A percentile compares a stretch with the other conserved stretches of the same genome.
These are phyloP conservation scores for Hortaea sp. DNA, from an alignment of 2,329 filamentous ascomycete species.

Conservation along the genomic window DNA sequence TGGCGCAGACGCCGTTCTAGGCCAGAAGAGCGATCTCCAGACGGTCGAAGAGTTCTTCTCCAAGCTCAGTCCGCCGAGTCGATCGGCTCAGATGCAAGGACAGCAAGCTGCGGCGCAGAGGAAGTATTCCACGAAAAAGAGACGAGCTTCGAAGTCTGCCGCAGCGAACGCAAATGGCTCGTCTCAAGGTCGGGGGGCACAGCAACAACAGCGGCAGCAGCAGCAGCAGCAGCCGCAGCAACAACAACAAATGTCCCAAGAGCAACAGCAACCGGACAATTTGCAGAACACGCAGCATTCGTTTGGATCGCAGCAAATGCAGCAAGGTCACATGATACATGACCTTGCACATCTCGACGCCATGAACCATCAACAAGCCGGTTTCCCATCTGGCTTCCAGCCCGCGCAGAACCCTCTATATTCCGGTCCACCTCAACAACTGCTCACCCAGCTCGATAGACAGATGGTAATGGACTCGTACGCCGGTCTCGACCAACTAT, in stretches of 20 bases:
- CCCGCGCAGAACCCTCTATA: slow-evolving; percentile 22
- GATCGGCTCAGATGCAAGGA: slow-evolving; percentile 19
- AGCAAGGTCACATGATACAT: slow-evolving; percentile 11
- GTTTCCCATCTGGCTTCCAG: slow-evolving; percentile 20
- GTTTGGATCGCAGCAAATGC: slow-evolving; percentile 10
- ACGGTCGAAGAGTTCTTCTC: slow-evolving; percentile 93
- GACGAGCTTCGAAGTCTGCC: slow-evolving; percentile 18
- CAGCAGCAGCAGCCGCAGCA: slow-evolving; percentile 3
- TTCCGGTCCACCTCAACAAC: slow-evolving; percentile 23
- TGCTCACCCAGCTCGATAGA: slow-evolving; percentile 61
- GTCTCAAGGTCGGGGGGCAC: slow-evolving; percentile 9
- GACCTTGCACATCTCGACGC: slow-evolving; percentile 7
- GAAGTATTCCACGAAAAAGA: slow-evolving; percentile 20
- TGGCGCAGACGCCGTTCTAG: slow-evolving; percentile 77
- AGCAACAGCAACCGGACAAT: background rate
- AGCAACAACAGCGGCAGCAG: slow-evolving; percentile 5
- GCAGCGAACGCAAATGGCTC: slow-evolving; percentile 2
- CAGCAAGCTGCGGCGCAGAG: slow-evolving; percentile 21
- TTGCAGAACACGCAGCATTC: slow-evolving; percentile 15
- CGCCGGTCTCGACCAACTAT: slow-evolving; percentile 36
- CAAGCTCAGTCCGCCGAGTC: slow-evolving; percentile 55
- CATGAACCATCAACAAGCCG: slow-evolving; percentile 37
- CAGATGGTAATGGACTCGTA: slow-evolving; percentile 71
- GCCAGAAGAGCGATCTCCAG: slow-evolving; percentile 81
- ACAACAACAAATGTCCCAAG: slow-evolving; percentile 4